Evolutionary conservation across 192 early-diverging fungal species (phyloP), one percentile per base, ranked within the genome.

Genomic region (Gonapodya prolifera): DNA sequence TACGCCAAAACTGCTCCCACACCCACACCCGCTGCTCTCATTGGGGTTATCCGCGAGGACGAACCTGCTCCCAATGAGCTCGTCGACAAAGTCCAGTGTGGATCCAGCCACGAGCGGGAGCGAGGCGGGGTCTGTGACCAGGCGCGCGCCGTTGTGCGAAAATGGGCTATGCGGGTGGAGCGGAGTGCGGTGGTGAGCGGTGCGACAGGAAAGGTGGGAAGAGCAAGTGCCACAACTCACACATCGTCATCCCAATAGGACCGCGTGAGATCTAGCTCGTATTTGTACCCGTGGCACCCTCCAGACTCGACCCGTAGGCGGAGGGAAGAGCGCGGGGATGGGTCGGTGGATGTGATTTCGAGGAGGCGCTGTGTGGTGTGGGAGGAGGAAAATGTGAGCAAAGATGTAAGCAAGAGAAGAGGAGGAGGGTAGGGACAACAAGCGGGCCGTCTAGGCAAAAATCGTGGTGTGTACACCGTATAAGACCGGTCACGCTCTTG

Each of bases 201-300:
- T 34, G n/a, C 34, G 71, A 35, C 35, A 18, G 30, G 75, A 35
- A 31, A 17, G 32, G 73, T 34, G 28, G 30, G 70, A 75, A 34
- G 30, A 16, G 77, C 30, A 31, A 31, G 17, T 29, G 61, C 1
- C 77, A 18, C 16, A 16, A 61, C 84, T 77, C 82, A 90, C 89
- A 91, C 82, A 78, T 95, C 93, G 78, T 93, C 89, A 23, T 86
- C 84, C 36, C 90, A 86, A 17, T 87, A 84, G 76, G 80, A 78
- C 28, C 89, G 87, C 0, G 87, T 89, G 80, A 95, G 83, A 69
- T 94, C 91, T 85, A 94, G 86, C 78, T 89, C 88, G 81, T 95
- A 92, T 80, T 92, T 91, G 80, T 92, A 95, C 36, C 93, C 93
- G 75, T 95, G 93, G 83, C 93, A 95, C 29, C 93, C 93, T 33